Evolutionary conservation across 2,329 filamentous ascomycete species (phyloP), one percentile per base, ranked within the genome.

Genomic region (Cercospora canescens): DNA sequence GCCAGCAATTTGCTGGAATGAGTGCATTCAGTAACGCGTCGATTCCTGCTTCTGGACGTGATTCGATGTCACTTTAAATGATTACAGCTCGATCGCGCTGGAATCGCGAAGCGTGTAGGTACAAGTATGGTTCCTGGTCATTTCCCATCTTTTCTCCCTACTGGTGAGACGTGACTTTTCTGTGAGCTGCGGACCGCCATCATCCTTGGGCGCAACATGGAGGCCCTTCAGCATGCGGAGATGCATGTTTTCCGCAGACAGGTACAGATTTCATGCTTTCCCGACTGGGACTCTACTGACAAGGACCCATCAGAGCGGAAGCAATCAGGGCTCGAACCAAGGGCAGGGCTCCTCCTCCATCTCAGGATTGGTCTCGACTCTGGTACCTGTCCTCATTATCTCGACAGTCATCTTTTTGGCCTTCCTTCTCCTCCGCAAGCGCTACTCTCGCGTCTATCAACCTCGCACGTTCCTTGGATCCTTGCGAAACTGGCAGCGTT

Each of bases 351-450:
- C 65, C 14, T 82, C 84, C 28, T 87, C 85, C 3, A 74, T 82
- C 32, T 85, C 81, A 5, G 77, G 78, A 1, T 75, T 85, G 61
- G 62, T 85, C 21, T 81, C 81, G 26, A 85, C 83, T n/a, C 75
- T 85, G 16, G 73, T 82, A 7, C 83, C 83, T 2, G 77, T 81
- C 5, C 71, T 83, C 60, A 63, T 83, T 45, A 78, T 84, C 60
- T 79, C 83, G 6, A 60, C 74, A 2, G 78, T 83, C 50, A 79
- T 80, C 73, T 77, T 85, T 55, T 67, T 76, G 12, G 68, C 80
- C 26, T 85, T 85, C 69, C 70, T 85, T 48, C 74, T 83, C 48
- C 79, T 82, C 66, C 80, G 82, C 37, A 78, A 78, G 63, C 81
- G 77, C 5, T 69, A 69, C 26, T 77, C 81, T 39, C 75, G 79